These are phyloP conservation scores for Sphaerostilbella broomeana DNA, from an alignment of 2,329 filamentous ascomycete genomes.

Conservation along the genomic window DNA sequence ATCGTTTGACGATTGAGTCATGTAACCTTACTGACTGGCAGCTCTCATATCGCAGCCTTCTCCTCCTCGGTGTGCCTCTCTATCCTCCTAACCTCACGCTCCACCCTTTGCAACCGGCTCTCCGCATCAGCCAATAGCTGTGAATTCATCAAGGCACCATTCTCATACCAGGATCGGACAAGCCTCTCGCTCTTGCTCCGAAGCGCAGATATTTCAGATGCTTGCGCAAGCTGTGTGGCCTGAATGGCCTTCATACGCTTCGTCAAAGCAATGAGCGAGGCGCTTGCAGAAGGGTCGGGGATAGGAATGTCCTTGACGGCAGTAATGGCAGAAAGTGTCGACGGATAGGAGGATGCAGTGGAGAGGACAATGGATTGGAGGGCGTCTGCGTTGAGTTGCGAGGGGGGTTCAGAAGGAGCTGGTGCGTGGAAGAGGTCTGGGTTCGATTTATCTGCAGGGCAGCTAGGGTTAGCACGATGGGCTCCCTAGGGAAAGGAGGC, in stretches of 20 bases:
- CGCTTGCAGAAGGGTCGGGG: constrained; percentile 48
- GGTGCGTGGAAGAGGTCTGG: constrained; percentile 50
- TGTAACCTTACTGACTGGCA: too few relatives aligned
- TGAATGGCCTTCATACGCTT: constrained; percentile 58
- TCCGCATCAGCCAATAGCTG: constrained; percentile 67
- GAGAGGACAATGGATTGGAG: constrained; percentile 50
- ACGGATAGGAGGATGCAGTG: constrained; percentile 49
- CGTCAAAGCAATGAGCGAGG: constrained; percentile 49
- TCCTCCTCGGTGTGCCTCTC: constrained; percentile 54
- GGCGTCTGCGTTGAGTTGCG: constrained; percentile 44
- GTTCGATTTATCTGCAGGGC: constrained; percentile 41
- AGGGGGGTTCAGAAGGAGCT: constrained; percentile 40
- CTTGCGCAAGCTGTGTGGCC: constrained; percentile 55
- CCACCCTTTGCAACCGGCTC: constrained; percentile 56
- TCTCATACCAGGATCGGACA: constrained; percentile 67
- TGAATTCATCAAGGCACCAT: constrained; percentile 60
- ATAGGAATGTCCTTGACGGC: constrained; percentile 50
- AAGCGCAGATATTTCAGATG: constrained; percentile 55
- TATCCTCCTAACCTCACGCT: constrained; percentile 57
- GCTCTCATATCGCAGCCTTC: constrained; percentile 21
- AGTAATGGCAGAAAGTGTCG: constrained; percentile 51
- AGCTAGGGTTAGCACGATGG: neutral
- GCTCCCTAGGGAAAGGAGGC: neutral
- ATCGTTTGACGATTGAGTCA: too few relatives aligned
- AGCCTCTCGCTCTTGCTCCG: constrained; percentile 55